Evolutionary conservation across 306 rosid species (phyloP).

Genomic region (Ceratonia siliqua): DNA sequence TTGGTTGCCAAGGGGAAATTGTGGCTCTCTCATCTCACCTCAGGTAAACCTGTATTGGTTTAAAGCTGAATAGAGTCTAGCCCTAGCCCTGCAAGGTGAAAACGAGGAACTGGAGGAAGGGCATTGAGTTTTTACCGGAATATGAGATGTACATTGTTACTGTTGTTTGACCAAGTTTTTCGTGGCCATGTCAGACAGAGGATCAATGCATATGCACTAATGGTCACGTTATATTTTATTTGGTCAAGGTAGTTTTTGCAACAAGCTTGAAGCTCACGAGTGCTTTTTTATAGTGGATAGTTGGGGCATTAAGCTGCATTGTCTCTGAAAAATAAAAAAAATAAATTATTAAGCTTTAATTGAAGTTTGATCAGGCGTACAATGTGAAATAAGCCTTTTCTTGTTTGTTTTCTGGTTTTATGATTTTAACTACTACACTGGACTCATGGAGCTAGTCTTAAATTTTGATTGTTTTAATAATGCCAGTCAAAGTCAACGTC

Average conservation of each 20-base stretch:
- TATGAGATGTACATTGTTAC: not conserved
- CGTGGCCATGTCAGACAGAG: not conserved
- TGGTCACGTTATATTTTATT: not conserved
- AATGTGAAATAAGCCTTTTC: too few species aligned
- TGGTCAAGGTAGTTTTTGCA: not conserved
- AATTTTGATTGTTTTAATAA: not conserved
- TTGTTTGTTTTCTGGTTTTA: not conserved
- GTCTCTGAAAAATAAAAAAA: not conserved
- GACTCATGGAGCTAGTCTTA: too few species aligned
- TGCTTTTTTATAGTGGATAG: not conserved
- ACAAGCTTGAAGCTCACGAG: not conserved
- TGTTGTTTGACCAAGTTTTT: not conserved
- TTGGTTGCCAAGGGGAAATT: not conserved
- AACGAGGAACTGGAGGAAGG: too few species aligned
- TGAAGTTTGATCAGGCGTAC: not conserved
- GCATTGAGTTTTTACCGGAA: not conserved
- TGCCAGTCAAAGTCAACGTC: not conserved
- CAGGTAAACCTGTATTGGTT: not conserved
- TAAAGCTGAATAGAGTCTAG: not conserved
- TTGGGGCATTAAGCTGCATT: not conserved
- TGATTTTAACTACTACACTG: not conserved
- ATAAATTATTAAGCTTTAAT: not conserved
- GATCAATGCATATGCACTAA: not conserved
- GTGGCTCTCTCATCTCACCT: not conserved
- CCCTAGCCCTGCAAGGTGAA: not conserved